Percentiles rank a stretch among this genome's conserved stretches.
Evolutionary conservation across 176 grass and related monocot genomes (phyloP).

Genomic region (Triticum aestivum): DNA sequence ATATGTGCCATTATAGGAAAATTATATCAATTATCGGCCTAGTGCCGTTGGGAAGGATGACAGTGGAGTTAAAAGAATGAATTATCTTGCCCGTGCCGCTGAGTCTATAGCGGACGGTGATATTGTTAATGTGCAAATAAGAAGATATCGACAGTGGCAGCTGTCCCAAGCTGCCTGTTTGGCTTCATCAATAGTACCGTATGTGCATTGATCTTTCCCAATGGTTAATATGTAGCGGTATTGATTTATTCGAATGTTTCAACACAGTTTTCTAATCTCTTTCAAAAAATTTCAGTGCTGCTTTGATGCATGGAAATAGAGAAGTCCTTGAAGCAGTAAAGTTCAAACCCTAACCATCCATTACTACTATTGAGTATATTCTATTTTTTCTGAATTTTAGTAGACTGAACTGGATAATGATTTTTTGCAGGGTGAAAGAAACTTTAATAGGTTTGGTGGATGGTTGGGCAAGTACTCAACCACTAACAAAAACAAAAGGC

Average conservation of each 20-base stretch:
- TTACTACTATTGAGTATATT: slow-evolving; percentile 31
- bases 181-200: slow-evolving; percentile 93
- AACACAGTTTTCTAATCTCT: slow-evolving; percentile 19
- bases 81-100: slow-evolving; percentile 68
- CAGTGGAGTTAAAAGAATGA: slow-evolving; percentile 95
- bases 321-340: slow-evolving; percentile 86
- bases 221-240: not conserved
- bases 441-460: slow-evolving; percentile 99
- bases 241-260: slow-evolving; percentile 28
- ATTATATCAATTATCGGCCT: slow-evolving; percentile 98
- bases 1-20: slow-evolving; percentile 65
- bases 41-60: slow-evolving; percentile 77
- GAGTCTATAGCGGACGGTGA: slow-evolving; percentile 88
- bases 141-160: slow-evolving; percentile 98
- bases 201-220: slow-evolving; percentile 43
- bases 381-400: slow-evolving; percentile 20
- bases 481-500: slow-evolving; percentile 85
- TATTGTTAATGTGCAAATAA: slow-evolving; percentile 98
- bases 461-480: slow-evolving; percentile 98
- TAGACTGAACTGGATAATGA: slow-evolving; percentile 26
- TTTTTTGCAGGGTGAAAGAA: slow-evolving; percentile 84
- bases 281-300: slow-evolving; percentile 58
- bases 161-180: slow-evolving; percentile 90
- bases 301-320: slow-evolving; percentile 90
- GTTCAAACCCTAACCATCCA: slow-evolving; percentile 31